phyloP scores from a whole-genome alignment of 2,329 filamentous ascomycete species.

The Xylogone sp. region DNA sequence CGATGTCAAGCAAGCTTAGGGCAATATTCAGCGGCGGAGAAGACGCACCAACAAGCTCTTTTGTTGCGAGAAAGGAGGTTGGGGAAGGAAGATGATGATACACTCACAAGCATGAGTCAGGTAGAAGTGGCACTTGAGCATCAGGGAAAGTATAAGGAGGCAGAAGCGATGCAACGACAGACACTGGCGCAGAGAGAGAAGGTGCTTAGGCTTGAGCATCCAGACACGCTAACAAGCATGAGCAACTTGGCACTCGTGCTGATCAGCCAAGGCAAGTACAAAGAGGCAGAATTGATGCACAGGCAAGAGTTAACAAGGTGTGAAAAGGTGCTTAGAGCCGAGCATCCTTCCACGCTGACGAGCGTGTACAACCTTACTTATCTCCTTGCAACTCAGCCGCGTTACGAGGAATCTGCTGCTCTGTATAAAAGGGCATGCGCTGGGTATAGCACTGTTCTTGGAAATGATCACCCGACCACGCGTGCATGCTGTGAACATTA shows the following conservation, averaged over 20 bases:
- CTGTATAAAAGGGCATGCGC: slow-evolving; percentile 6
- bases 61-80: slow-evolving; percentile 1
- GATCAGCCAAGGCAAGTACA: too few species aligned
- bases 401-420: slow-evolving; percentile 3
- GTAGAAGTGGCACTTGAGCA: neutral
- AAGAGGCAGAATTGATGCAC: too few species aligned
- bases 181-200: slow-evolving; percentile 10
- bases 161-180: slow-evolving; percentile 3
- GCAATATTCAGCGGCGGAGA: slow-evolving; percentile 4
- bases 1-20: slow-evolving; percentile 3
- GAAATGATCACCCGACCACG: slow-evolving; percentile 5
- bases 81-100: neutral
- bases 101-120: slow-evolving; percentile 1
- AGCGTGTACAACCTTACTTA: slow-evolving; percentile 9
- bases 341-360: too few species aligned
- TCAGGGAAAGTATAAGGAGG: slow-evolving; percentile 1
- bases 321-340: too few species aligned
- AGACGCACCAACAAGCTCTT: slow-evolving; percentile 4
- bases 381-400: slow-evolving; percentile 3
- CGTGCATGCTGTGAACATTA: neutral
- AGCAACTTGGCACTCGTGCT: slow-evolving; percentile 11
- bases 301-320: too few species aligned
- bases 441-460: slow-evolving; percentile 4
- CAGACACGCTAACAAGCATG: slow-evolving; percentile 20
- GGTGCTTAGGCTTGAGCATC: slow-evolving; percentile 16